Base-by-base conservation (phyloP, 257 asterid genomes). In the Solanum peruvianum region DNA sequence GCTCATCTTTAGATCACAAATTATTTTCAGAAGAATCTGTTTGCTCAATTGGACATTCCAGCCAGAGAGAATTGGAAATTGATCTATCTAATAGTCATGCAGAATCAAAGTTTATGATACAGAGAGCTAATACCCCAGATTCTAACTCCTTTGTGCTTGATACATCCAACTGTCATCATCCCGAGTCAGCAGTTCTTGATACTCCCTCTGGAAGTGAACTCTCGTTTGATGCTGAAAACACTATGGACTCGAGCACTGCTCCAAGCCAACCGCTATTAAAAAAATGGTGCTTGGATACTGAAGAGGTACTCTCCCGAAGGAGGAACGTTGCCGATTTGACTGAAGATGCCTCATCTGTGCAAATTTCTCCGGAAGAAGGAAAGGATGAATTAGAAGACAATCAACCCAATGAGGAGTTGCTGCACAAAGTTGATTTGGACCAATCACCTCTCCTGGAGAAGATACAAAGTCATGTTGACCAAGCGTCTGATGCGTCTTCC, bases 281-380 rank as follows among this genome's bases (percentile, higher is more conserved):
- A 88, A 89, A 85, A 58, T 87, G 91, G 85, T 52, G 85, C 81
- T 62, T 88, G 29, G 88, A 88, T 84, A 77, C 83, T 66, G 95
- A 92, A 80, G 87, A 89, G 45, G 92, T 87, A 82, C 80, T 89
- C 82, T 62, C 84, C 88, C 89, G 47, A 87, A 88, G 89, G 89
- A 85, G 47, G 71, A 31, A 52, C 77, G 45, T 73, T 31, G 49
- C 21, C 66, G 82, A 86, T 87, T 82, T 42, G 71, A 86, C 85
- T 47, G 84, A 87, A 80, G 89, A 83, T 31, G 87, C 88, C 69
- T 88, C 87, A 56, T 75, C 89, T 37, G 84, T 47, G 81, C 89
- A 83, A 62, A 44, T 71, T 89, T 44, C 37, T 83, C 72, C 47
- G 62, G 69, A 88, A 66, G 94, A 90, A 90, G 91, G 87, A 88